Conservation (phyloP, 176 grass and related monocot species). For the Thalia dealbata region DNA sequence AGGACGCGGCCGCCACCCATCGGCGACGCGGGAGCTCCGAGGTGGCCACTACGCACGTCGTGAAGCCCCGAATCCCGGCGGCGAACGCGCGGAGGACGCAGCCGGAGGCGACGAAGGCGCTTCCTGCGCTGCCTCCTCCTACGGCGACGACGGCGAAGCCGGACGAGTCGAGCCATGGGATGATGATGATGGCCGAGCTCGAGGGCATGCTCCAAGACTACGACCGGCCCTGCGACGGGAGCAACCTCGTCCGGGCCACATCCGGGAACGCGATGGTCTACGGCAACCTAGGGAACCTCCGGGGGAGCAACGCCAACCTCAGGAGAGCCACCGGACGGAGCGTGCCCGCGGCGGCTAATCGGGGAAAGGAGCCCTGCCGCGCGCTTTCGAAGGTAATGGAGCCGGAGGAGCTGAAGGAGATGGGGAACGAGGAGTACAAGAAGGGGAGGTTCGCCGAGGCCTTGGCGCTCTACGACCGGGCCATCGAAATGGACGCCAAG, state of each 20-base stretch:
- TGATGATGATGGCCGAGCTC: slow-evolving; percentile 23
- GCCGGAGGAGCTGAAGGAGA: slow-evolving; percentile 91
- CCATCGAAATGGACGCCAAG: slow-evolving; percentile 53
- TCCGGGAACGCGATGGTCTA: slow-evolving; percentile 89
- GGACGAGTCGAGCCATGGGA: background rate
- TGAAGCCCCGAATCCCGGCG: background rate
- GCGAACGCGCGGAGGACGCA: background rate
- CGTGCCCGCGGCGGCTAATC: slow-evolving; percentile 1
- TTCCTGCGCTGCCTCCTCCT: background rate
- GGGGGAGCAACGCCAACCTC: slow-evolving; percentile 12
- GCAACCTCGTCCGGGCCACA: slow-evolving; percentile 56
- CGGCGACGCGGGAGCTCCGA: background rate
- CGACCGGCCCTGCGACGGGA: slow-evolving; percentile 46
- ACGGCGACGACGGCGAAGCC: background rate
- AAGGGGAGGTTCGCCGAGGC: slow-evolving; percentile 72
- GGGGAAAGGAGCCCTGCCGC: slow-evolving; percentile 38
- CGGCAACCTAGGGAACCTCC: slow-evolving; percentile 78
- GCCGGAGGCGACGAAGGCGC: too few relatives aligned
- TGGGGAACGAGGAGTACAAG: slow-evolving; percentile 90
- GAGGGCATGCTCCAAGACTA: slow-evolving; percentile 88
- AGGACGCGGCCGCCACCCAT: background rate
- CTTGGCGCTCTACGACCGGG: slow-evolving; percentile 74
- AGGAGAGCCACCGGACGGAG: background rate
- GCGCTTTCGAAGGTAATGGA: slow-evolving; percentile 48
- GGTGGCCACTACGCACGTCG: background rate